phyloP scores from a whole-genome alignment of 2,329 filamentous ascomycete genomes.

The Monosporascus ibericus region DNA sequence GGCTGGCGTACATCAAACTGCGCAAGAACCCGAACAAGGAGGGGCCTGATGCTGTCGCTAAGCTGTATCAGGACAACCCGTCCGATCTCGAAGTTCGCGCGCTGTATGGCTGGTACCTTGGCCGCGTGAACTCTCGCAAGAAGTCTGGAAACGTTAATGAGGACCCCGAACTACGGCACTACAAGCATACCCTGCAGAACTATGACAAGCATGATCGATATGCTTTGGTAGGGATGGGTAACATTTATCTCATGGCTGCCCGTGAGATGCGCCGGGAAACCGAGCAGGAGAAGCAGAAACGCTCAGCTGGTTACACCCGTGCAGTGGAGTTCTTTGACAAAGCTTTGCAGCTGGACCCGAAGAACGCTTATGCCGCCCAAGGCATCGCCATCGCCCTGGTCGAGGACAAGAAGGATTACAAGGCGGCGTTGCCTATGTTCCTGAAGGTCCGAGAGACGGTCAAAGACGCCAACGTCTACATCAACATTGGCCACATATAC shows the following conservation, averaged over 20 bases:
- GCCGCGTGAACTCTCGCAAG: slow-evolving; percentile 74
- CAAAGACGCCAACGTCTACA: slow-evolving; percentile 79
- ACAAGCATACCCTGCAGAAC: slow-evolving; percentile 91
- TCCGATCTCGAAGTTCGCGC: slow-evolving; percentile 86
- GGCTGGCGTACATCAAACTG: slow-evolving; percentile 85
- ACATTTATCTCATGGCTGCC: slow-evolving; percentile 78
- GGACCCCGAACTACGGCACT: slow-evolving; percentile 86
- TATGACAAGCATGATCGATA: slow-evolving; percentile 99
- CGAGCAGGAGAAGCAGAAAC: slow-evolving; percentile 85
- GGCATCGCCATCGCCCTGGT: slow-evolving; percentile 90
- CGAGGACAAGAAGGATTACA: slow-evolving; percentile 88
- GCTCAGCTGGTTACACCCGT: slow-evolving; percentile 78
- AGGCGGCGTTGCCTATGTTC: slow-evolving; percentile 77
- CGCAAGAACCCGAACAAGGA: slow-evolving; percentile 76
- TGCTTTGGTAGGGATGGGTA: slow-evolving; percentile 93
- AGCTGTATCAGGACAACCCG: slow-evolving; percentile 78
- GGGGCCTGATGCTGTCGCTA: slow-evolving; percentile 77
- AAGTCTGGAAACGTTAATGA: slow-evolving; percentile 73
- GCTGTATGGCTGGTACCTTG: slow-evolving; percentile 92
- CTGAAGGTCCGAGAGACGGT: slow-evolving; percentile 86
- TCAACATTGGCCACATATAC: slow-evolving; percentile 92
- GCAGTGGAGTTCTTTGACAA: slow-evolving; percentile 99
- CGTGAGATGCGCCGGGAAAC: slow-evolving; percentile 91
- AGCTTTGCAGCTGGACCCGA: slow-evolving; percentile 86
- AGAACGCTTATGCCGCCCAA: slow-evolving; percentile 93